Percentiles rank a stretch among this genome's conserved stretches.
Evolutionary conservation across 2,329 filamentous ascomycete genomes (phyloP).

Genomic region (Didymella segeticola): DNA sequence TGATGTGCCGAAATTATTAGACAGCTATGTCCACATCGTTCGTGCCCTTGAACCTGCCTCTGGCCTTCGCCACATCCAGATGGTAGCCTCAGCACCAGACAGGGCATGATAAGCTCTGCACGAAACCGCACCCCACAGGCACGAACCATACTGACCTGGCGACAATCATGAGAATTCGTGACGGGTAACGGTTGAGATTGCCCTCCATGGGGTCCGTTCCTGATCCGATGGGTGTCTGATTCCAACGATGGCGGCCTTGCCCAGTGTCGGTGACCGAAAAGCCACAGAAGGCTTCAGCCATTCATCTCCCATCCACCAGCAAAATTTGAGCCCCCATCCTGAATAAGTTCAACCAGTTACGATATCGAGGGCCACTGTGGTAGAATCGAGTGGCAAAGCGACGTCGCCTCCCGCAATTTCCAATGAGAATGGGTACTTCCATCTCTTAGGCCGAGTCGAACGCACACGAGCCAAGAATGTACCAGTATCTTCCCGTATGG

Average conservation of each 20-base stretch:
- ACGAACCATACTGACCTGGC: background rate
- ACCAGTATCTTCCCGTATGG: background rate
- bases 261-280: conserved; percentile 10
- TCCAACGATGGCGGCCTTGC: background rate
- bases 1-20: background rate
- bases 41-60: background rate
- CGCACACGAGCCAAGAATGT: background rate
- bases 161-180: background rate
- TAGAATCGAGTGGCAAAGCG: too few relatives aligned
- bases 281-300: background rate
- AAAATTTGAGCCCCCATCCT: background rate
- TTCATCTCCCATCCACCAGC: background rate
- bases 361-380: background rate
- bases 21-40: background rate
- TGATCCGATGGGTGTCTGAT: background rate
- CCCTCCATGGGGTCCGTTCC: background rate
- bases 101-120: background rate
- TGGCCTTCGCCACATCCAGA: background rate
- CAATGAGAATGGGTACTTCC: too few relatives aligned
- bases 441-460: background rate
- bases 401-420: too few relatives aligned
- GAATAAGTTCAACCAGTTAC: background rate
- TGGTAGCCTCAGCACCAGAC: background rate
- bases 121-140: background rate
- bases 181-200: background rate